Evolutionary conservation across 2,329 filamentous ascomycete genomes (phyloP).

Genomic region (Calonectria pauciramosa): DNA sequence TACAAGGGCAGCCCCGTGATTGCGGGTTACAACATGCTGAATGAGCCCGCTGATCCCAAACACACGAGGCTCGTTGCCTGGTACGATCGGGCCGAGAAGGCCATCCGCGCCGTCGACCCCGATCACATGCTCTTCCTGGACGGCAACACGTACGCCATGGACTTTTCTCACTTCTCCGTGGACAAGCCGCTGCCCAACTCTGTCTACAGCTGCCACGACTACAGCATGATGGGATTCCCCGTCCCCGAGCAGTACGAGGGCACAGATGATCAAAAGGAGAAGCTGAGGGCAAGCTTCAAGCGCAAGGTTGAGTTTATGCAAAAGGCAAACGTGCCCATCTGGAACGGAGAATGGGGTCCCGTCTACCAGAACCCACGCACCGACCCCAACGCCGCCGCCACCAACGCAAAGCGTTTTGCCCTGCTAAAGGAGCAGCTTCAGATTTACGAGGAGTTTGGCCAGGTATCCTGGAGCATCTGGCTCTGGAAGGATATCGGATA

Average conservation of each 20-base stretch:
- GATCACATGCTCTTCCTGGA: slow-evolving; percentile 66
- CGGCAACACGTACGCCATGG: slow-evolving; percentile 68
- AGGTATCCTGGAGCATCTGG: slow-evolving; percentile 70
- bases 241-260: slow-evolving; percentile 55
- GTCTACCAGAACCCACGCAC: slow-evolving; percentile 58
- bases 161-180: slow-evolving; percentile 58
- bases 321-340: slow-evolving; percentile 56
- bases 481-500: slow-evolving; percentile 70
- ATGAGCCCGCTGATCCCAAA: slow-evolving; percentile 50
- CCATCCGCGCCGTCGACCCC: slow-evolving; percentile 57
- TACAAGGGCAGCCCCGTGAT: slow-evolving; percentile 59
- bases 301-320: slow-evolving; percentile 61
- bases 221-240: slow-evolving; percentile 65
- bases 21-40: slow-evolving; percentile 56
- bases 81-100: slow-evolving; percentile 56
- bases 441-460: slow-evolving; percentile 49
- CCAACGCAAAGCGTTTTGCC: slow-evolving; percentile 57
- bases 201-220: slow-evolving; percentile 68
- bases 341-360: slow-evolving; percentile 67
- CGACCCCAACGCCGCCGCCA: slow-evolving; percentile 52
- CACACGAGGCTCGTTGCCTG: slow-evolving; percentile 40
- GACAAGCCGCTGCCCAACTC: slow-evolving; percentile 59
- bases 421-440: slow-evolving; percentile 57
- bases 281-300: slow-evolving; percentile 55
- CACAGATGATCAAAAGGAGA: slow-evolving; percentile 56